phyloP scores from a whole-genome alignment of 2,329 filamentous ascomycete genomes.

The Massarina eburnea region DNA sequence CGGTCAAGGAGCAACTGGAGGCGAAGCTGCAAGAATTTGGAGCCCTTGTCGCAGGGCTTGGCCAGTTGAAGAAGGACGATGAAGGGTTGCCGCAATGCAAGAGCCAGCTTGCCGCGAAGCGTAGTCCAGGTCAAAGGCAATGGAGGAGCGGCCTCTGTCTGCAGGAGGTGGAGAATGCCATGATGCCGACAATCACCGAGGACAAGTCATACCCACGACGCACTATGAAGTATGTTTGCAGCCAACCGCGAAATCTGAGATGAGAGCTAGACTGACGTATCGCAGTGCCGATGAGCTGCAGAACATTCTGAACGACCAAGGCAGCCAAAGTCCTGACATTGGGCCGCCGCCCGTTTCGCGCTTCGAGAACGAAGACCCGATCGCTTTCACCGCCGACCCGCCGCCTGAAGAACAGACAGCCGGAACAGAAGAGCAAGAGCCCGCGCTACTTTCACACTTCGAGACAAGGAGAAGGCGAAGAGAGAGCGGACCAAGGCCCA shows the following conservation, averaged over 20 bases:
- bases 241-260: not conserved
- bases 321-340: slow-evolving; percentile 67
- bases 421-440: slow-evolving; percentile 41
- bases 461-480: slow-evolving; percentile 57
- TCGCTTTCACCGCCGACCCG: slow-evolving; percentile 46
- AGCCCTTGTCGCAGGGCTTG: slow-evolving; percentile 66
- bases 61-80: slow-evolving; percentile 41
- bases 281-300: slow-evolving; percentile 62
- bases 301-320: slow-evolving; percentile 54
- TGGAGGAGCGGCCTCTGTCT: slow-evolving; percentile 53
- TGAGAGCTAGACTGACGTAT: slow-evolving; percentile 17
- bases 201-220: slow-evolving; percentile 67
- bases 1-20: slow-evolving; percentile 72
- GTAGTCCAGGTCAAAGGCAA: slow-evolving; percentile 57
- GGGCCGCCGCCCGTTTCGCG: slow-evolving; percentile 59
- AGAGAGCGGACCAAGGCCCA: slow-evolving; percentile 52
- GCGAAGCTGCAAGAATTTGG: slow-evolving; percentile 72
- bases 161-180: slow-evolving; percentile 52
- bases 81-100: slow-evolving; percentile 37
- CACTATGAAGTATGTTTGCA: slow-evolving; percentile 65
- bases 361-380: slow-evolving; percentile 53
- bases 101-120: slow-evolving; percentile 52
- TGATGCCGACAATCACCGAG: slow-evolving; percentile 69
- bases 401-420: slow-evolving; percentile 22
- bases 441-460: slow-evolving; percentile 48